phyloP scores from a whole-genome alignment of 148 eudicot genomes.

The Pouteria glomerata region DNA sequence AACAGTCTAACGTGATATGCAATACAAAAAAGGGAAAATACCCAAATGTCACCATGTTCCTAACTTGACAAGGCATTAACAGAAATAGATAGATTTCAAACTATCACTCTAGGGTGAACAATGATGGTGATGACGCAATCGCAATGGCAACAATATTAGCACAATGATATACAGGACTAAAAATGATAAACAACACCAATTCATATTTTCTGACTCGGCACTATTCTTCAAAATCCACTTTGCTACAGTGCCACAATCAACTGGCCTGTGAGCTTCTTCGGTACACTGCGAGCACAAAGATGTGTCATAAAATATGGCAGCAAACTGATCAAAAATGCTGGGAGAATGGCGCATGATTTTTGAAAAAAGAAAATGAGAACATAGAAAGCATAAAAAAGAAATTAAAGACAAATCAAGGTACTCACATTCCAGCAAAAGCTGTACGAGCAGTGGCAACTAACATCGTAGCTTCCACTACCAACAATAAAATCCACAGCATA shows the following conservation, averaged over 20 bases:
- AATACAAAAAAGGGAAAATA: background rate
- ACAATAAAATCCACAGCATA: constrained; percentile 69
- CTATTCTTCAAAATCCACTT: constrained; percentile 85
- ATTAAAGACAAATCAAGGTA: background rate
- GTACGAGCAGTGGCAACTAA: constrained; percentile 65
- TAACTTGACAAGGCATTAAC: too few species aligned
- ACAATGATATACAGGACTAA: too few species aligned
- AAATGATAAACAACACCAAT: constrained; percentile 46
- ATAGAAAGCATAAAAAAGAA: too few species aligned
- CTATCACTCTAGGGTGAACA: background rate
- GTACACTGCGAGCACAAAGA: constrained; percentile 49
- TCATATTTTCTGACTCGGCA: constrained; percentile 90
- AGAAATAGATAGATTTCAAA: background rate
- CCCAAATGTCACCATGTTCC: background rate
- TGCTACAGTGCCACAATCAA: constrained; percentile 80
- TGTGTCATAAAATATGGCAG: background rate
- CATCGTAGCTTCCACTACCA: constrained; percentile 74
- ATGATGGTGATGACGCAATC: background rate
- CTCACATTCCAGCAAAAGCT: constrained; percentile 93
- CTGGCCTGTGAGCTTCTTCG: constrained; percentile 93
- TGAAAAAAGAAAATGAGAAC: background rate
- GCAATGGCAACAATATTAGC: background rate
- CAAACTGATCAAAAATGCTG: background rate
- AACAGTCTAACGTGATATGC: too few species aligned
- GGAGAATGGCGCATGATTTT: background rate